Percentiles rank a stretch among this genome's conserved stretches.
These are phyloP conservation scores for Crucibulum laeve DNA, from an alignment of 768 basidiomycete species.

Conservation along the genomic window DNA sequence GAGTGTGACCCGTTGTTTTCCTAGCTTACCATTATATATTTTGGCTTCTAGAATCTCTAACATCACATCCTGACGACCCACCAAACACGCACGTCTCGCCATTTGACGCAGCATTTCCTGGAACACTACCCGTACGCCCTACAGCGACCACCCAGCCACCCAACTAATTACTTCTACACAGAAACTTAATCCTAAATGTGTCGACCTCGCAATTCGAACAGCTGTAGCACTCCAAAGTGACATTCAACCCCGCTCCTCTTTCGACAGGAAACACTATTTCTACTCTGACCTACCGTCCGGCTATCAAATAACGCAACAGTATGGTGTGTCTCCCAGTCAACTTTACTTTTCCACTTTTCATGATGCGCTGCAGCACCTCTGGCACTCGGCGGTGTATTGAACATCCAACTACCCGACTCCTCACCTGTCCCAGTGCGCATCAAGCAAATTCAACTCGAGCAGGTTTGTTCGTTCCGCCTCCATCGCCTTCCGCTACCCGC, in stretches of 20 bases:
- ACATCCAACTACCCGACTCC: conserved; percentile 38
- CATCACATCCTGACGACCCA: conserved; percentile 35
- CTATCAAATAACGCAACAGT: conserved; percentile 97
- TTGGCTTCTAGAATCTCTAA: conserved; percentile 29
- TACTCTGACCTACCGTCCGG: conserved; percentile 92
- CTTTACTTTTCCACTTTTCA: background rate
- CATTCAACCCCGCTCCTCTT: conserved; percentile 70
- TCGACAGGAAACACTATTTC: conserved; percentile 98
- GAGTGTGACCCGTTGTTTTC: conserved; percentile 21
- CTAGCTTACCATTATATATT: background rate
- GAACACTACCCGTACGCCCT: conserved; percentile 78
- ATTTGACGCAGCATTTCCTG: conserved; percentile 91
- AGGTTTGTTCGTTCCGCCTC: conserved; percentile 42
- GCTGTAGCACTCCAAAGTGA: conserved; percentile 70
- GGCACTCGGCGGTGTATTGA: conserved; percentile 56
- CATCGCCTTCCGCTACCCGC: background rate
- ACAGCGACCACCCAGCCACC: background rate
- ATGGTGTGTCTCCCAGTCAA: conserved; percentile 44
- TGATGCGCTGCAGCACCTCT: conserved; percentile 58
- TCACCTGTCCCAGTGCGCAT: conserved; percentile 59
- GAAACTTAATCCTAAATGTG: conserved; percentile 63
- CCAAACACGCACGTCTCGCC: conserved; percentile 73
- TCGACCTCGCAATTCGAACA: conserved; percentile 76
- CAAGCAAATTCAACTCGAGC: conserved; percentile 93
- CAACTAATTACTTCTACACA: conserved; percentile 17